Base-by-base conservation (phyloP, 495 filamentous ascomycete genomes). In the Pyrenula aspistea region DNA sequence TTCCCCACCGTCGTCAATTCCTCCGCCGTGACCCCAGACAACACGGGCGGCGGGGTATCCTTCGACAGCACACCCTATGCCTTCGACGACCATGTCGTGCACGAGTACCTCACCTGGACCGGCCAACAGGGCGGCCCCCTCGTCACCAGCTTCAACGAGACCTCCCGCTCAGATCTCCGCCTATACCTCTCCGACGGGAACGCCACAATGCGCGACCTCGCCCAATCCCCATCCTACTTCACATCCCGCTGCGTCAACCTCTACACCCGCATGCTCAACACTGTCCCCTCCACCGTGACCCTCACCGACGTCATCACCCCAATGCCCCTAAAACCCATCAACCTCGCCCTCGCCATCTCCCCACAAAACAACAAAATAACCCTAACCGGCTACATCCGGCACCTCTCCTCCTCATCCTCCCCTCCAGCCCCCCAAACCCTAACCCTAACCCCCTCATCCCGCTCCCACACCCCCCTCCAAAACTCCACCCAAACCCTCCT, bases 191-290 rank as follows among this genome's bases (percentile, higher is more conserved):
- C 71, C 19, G 83, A 86, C 63, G 62, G 62, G 0, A 84, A 84
- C 62, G 72, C 60, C 2, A 84, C 83, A 10, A 70, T 86, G 56
- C 64, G 62, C 0, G 64, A 70, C 2, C 62, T 86, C 73, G 58
- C 71, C 0, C 63, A 71, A 21, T 64, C 72, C 11, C 24, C 55
- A 3, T 0, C 57, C 59, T 49, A 71, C 64, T 54, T 84, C 73
- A 62, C 67, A 64, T 63, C 55, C 36, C 66, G 72, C 25, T 86
- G 83, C 63, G 63, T 68, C 57, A 66, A 62, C 2, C 69, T 83
- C 50, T 70, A 84, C 15, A 75, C 79, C 58, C 77, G 75, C 57
- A 75, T 86, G 79, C 80, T 86, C 52, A 80, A 86, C n/a, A 69
- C 71, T 1, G 79, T 84, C 0, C 81, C 83, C 2, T 57, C 61